These are phyloP conservation scores for Silene uniflora DNA, from an alignment of 148 eudicot species.

Conservation along the genomic window DNA sequence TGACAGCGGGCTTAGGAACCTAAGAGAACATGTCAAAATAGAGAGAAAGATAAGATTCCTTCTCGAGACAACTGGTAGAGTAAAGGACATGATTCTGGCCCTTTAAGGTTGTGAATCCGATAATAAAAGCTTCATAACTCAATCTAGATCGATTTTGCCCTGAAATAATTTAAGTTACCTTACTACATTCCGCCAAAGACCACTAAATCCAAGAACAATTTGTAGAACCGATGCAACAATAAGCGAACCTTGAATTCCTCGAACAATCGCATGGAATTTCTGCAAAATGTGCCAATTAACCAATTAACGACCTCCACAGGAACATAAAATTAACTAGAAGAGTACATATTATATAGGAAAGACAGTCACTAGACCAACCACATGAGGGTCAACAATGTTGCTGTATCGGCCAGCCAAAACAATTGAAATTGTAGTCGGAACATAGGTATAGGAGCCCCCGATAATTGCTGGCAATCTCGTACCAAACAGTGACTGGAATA, in stretches of 20 bases:
- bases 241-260: slow-evolving; percentile 87
- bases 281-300: slow-evolving; percentile 24
- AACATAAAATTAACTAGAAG: no score
- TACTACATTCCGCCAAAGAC: slow-evolving; percentile 78
- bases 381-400: slow-evolving; percentile 55
- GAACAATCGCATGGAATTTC: slow-evolving; percentile 70
- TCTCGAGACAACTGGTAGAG: no score
- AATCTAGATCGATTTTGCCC: no score
- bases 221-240: slow-evolving; percentile 84
- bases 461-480: slow-evolving; percentile 83
- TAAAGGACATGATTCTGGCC: no score
- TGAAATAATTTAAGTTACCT: slow-evolving; percentile 46
- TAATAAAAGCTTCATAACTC: no score
- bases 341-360: background rate
- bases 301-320: background rate
- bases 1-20: slow-evolving; percentile 82
- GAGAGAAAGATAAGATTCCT: no score
- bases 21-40: slow-evolving; percentile 28
- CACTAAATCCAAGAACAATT: slow-evolving; percentile 88
- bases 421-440: slow-evolving; percentile 72
- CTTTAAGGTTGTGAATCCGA: no score
- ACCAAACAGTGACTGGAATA: slow-evolving; percentile 65
- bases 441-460: slow-evolving; percentile 80
- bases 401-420: slow-evolving; percentile 72
- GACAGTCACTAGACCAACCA: slow-evolving; percentile 37